A percentile compares a stretch with the other conserved stretches of the same genome.
phyloP scores from a whole-genome alignment of 768 basidiomycete species.

The Lactarius akahatsu region DNA sequence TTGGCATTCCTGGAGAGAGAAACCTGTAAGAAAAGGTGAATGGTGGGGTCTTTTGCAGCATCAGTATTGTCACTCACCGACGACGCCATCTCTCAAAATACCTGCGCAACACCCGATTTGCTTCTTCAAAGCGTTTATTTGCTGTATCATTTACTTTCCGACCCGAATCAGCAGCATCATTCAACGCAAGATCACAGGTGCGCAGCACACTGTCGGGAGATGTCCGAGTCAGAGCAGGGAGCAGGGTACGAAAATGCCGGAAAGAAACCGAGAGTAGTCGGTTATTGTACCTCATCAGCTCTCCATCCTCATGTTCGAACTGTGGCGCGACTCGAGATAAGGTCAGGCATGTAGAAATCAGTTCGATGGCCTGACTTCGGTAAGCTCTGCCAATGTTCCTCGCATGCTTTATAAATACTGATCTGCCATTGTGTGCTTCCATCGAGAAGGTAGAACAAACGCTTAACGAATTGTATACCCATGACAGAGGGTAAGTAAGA shows the following conservation, averaged over 20 bases:
- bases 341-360: slow-evolving; percentile 10
- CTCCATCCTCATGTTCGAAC: not conserved
- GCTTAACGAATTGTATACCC: not conserved
- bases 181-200: not conserved
- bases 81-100: not conserved
- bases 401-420: slow-evolving; percentile 16
- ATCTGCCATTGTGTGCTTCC: not conserved
- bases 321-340: slow-evolving; percentile 7
- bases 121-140: not conserved
- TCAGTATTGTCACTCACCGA: not conserved
- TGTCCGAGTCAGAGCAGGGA: not conserved
- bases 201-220: not conserved
- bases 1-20: not conserved
- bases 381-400: slow-evolving; percentile 19
- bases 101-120: not conserved
- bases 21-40: not conserved
- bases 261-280: not conserved
- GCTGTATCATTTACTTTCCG: not conserved
- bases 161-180: not conserved
- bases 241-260: not conserved
- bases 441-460: not conserved
- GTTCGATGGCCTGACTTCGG: slow-evolving; percentile 11
- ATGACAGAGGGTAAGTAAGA: not conserved
- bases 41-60: not conserved
- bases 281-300: slow-evolving; percentile 6